Percentiles rank a stretch among this genome's conserved stretches.
phyloP scores from a whole-genome alignment of 768 basidiomycete genomes.

The Suillus alpinus region DNA sequence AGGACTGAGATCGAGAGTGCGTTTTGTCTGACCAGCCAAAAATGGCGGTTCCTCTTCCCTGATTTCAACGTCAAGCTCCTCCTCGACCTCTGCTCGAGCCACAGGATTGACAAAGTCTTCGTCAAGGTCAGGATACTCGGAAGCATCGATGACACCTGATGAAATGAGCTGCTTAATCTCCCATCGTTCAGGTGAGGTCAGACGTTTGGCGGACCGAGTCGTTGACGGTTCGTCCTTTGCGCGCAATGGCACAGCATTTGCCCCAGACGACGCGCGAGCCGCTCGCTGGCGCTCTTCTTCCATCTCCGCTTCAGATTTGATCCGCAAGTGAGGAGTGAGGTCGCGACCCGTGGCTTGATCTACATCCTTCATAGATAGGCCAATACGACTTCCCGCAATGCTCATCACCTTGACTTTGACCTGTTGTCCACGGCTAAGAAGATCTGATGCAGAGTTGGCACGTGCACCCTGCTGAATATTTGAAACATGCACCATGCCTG shows the following conservation, averaged over 20 bases:
- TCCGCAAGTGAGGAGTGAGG: constrained; percentile 90
- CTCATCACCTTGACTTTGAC: constrained; percentile 99
- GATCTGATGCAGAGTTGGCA: constrained; percentile 82
- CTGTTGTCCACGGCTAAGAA: constrained; percentile 77
- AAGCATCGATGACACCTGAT: constrained; percentile 86
- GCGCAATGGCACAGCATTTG: constrained; percentile 83
- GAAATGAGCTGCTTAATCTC: constrained; percentile 99
- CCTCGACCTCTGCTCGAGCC: constrained; percentile 84
- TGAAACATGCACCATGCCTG: constrained; percentile 98
- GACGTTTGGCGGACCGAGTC: constrained; percentile 77
- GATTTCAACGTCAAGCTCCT: constrained; percentile 96
- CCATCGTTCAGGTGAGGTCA: constrained; percentile 97
- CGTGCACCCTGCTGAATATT: constrained; percentile 84
- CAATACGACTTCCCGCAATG: constrained; percentile 73
- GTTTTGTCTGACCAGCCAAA: constrained; percentile 93
- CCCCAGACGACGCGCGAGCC: constrained; percentile 68
- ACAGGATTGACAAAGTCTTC: constrained; percentile 78
- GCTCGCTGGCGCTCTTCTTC: constrained; percentile 72
- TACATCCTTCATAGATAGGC: constrained; percentile 97
- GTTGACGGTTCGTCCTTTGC: constrained; percentile 47
- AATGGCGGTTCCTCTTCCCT: constrained; percentile 97
- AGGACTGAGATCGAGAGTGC: constrained; percentile 91
- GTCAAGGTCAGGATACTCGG: constrained; percentile 92
- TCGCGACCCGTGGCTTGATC: constrained; percentile 90
- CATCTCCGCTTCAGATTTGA: constrained; percentile 92